Base-by-base conservation (phyloP, 306 rosid species). In the Mimosa pudica region DNA sequence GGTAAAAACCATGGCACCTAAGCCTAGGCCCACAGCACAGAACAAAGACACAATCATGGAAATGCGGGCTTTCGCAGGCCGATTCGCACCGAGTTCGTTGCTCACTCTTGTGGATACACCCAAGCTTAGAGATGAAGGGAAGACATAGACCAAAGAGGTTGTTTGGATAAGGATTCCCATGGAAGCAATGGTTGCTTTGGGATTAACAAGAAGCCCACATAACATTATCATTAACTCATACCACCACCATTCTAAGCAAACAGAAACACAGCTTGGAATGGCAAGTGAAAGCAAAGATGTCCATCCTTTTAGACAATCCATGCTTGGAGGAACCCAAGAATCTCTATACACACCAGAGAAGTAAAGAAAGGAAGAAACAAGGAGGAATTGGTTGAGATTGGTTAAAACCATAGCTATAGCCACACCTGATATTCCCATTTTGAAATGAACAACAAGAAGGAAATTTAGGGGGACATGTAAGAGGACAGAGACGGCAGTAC, bases 171-270 rank as follows among this genome's bases (percentile, higher is more conserved):
- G 82, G 13, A 93, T 93, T 57, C 99, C 99, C 98, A 96, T 93
- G 2, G 99, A 89, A 55, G 99, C 90, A 70, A 96, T 88, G 8
- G 99, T 89, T 5, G 99, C 96, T 88, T 88, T 96, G 4, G 99
- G 99, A 44, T 90, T 90, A 1, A 64, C 82, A 2, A 96, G 82
- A 13, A 93, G 84, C 10, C 99, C 99, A 76, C 98, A 96, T 1
- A 96, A 81, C 88, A 96, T 80, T 72, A 93, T 96, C 98, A 96
- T 93, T 80, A 96, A 82, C 81, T 96, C 99, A 30, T 96, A 96
- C 99, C 99, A 96, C 99, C 99, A 96, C 99, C 98, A 96, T 75
- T 96, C 99, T 7, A 96, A 89, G 77, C 99, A 96, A 41, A 96
- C 98, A 7, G 98, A 93, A 7, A 90, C 85, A 10, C 98, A 96